phyloP scores from a whole-genome alignment of 805 yeast species.

The Yarrowia keelungensis region DNA sequence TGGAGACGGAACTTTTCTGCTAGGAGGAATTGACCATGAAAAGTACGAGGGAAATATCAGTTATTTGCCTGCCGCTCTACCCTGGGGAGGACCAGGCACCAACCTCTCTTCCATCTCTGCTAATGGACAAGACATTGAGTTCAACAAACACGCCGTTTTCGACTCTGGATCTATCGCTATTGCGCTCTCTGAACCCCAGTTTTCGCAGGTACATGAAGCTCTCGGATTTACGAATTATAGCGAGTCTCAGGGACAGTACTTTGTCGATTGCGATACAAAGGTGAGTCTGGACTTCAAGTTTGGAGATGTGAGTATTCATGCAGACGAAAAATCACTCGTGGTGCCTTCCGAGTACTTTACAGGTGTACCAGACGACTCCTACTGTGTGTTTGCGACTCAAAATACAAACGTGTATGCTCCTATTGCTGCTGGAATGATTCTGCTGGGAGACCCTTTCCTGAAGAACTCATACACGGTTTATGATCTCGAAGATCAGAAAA shows the following conservation, averaged over 20 bases:
- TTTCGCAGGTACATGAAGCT: not conserved
- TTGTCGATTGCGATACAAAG: not conserved
- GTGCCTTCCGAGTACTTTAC: not conserved
- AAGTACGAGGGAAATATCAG: not conserved
- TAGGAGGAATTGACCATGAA: slow-evolving; percentile 3
- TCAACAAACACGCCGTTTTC: not conserved
- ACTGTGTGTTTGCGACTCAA: not conserved
- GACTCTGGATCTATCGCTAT: not conserved
- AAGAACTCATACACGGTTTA: not conserved
- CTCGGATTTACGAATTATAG: not conserved
- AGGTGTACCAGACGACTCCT: not conserved
- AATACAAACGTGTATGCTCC: not conserved
- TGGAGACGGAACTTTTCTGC: not conserved
- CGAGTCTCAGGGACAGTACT: not conserved
- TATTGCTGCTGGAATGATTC: not conserved
- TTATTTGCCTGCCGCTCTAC: not conserved
- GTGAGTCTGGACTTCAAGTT: slow-evolving; percentile 1
- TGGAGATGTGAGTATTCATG: not conserved
- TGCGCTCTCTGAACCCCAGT: not conserved
- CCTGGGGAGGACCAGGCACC: not conserved
- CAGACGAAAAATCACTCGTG: not conserved
- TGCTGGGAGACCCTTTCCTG: not conserved
- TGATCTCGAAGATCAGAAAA: not conserved
- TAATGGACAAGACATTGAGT: not conserved
- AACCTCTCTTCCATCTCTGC: not conserved